phyloP scores from a whole-genome alignment of 495 filamentous ascomycete genomes.

The Trichoderma parareesei region DNA sequence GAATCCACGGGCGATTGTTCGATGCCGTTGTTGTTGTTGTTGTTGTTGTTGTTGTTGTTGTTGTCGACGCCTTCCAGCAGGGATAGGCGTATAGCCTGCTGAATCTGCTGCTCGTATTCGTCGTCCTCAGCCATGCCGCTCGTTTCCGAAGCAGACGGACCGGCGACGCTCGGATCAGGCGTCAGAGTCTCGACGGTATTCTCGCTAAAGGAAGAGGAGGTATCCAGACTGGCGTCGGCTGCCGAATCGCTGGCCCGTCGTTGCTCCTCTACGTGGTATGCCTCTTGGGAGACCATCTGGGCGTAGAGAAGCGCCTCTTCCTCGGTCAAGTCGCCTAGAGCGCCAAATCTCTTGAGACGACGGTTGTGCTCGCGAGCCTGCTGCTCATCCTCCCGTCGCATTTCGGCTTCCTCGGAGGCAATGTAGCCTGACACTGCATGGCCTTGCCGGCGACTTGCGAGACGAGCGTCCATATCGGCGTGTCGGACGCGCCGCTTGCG shows the following conservation, averaged over 20 bases:
- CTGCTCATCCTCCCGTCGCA: slow-evolving; percentile 60
- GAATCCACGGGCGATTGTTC: slow-evolving; percentile 19
- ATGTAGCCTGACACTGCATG: slow-evolving; percentile 60
- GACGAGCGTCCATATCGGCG: slow-evolving; percentile 34
- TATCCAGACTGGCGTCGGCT: slow-evolving; percentile 38
- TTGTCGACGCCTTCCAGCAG: slow-evolving; percentile 53
- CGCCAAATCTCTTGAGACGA: slow-evolving; percentile 69
- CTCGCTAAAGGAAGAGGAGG: slow-evolving; percentile 37
- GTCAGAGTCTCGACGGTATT: slow-evolving; percentile 40
- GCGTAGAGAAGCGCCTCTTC: slow-evolving; percentile 89
- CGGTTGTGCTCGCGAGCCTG: slow-evolving; percentile 51
- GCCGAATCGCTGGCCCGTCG: slow-evolving; percentile 45
- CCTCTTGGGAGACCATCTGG: slow-evolving; percentile 77
- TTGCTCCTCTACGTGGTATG: slow-evolving; percentile 52
- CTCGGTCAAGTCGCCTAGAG: slow-evolving; percentile 65
- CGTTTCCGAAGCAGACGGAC: slow-evolving; percentile 25
- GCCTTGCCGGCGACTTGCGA: slow-evolving; percentile 29
- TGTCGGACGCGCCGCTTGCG: slow-evolving; percentile 39
- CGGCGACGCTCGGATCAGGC: slow-evolving; percentile 42
- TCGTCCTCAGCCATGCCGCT: slow-evolving; percentile 45
- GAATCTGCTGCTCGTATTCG: slow-evolving; percentile 65
- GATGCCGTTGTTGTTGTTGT: slow-evolving; percentile 22
- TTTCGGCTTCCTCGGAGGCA: slow-evolving; percentile 68
- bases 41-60: slow-evolving; percentile 24
- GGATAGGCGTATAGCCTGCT: slow-evolving; percentile 72